Conservation (phyloP, 805 yeast genomes). For the Suhomyces canberraensis region DNA sequence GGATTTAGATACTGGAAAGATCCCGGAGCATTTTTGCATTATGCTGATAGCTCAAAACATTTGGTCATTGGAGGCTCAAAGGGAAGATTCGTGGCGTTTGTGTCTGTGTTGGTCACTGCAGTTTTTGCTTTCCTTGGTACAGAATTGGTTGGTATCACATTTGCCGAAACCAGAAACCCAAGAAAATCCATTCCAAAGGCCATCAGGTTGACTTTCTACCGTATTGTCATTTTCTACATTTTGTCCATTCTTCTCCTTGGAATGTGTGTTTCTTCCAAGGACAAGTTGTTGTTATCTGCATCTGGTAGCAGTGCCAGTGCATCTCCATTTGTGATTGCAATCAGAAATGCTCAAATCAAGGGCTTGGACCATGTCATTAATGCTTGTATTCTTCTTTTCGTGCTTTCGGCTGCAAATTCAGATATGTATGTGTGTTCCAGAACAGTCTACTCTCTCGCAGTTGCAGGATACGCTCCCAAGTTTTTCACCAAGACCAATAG, state of each 20-base stretch:
- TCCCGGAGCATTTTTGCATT: slow-evolving; percentile 61
- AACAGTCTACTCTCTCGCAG: slow-evolving; percentile 67
- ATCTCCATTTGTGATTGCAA: slow-evolving; percentile 83
- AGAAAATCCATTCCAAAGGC: slow-evolving; percentile 70
- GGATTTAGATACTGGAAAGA: slow-evolving; percentile 71
- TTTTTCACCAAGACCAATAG: slow-evolving; percentile 60
- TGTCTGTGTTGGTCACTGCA: slow-evolving; percentile 60
- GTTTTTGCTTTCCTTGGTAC: slow-evolving; percentile 72
- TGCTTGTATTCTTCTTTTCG: slow-evolving; percentile 72
- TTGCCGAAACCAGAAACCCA: slow-evolving; percentile 68
- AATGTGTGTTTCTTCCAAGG: slow-evolving; percentile 61
- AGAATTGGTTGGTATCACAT: slow-evolving; percentile 68
- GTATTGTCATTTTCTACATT: slow-evolving; percentile 60
- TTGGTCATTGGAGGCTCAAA: slow-evolving; percentile 37
- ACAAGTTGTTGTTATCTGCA: slow-evolving; percentile 48
- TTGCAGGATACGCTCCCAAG: slow-evolving; percentile 71
- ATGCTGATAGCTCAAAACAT: slow-evolving; percentile 40
- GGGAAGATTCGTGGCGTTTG: slow-evolving; percentile 62
- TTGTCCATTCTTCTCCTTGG: slow-evolving; percentile 62
- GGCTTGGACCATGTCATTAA: slow-evolving; percentile 75
- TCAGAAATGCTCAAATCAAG: slow-evolving; percentile 57
- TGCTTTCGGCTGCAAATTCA: slow-evolving; percentile 78
- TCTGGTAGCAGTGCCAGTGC: slow-evolving; percentile 63
- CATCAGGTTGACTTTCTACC: slow-evolving; percentile 63
- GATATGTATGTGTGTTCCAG: slow-evolving; percentile 77